Conservation (phyloP, 2,329 filamentous ascomycete genomes). For the Neonectria neomacrospora region DNA sequence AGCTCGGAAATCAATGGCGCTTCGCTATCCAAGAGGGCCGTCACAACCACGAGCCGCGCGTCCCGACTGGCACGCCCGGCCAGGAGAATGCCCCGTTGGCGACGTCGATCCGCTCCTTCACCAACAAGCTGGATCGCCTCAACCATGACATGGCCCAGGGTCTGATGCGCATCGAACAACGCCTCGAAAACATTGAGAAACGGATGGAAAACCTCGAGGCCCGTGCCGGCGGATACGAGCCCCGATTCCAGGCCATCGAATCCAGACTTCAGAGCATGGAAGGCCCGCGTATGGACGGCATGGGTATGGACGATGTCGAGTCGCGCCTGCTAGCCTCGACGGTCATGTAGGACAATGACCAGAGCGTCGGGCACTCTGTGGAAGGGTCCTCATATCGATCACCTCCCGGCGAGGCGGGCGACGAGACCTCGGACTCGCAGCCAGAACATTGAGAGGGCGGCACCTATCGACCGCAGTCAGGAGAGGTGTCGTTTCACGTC, state of each 20-base stretch:
- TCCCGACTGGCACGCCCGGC: constrained; percentile 63
- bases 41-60: constrained; percentile 70
- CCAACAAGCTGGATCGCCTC: constrained; percentile 69
- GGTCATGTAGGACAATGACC: constrained; percentile 53
- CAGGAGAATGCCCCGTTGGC: constrained; percentile 68
- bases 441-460: constrained; percentile 23
- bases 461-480: constrained; percentile 15
- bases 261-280: constrained; percentile 56
- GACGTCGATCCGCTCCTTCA: constrained; percentile 67
- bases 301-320: constrained; percentile 59
- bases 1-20: constrained; percentile 72
- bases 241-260: constrained; percentile 58
- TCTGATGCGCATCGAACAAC: constrained; percentile 61
- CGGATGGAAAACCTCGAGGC: constrained; percentile 65
- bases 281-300: constrained; percentile 55
- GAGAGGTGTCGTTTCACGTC: constrained; percentile 23
- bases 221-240: constrained; percentile 55
- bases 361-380: constrained; percentile 21
- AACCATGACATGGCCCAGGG: constrained; percentile 66
- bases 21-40: constrained; percentile 69
- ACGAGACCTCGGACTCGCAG: constrained; percentile 3
- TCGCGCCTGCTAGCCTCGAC: constrained; percentile 56
- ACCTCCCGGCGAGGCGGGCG: constrained; percentile 22
- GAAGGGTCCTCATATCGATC: constrained; percentile 4
- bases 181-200: constrained; percentile 64